Evolutionary conservation across 2,329 filamentous ascomycete species (phyloP).

Genomic region (Calonectria honghensis): DNA sequence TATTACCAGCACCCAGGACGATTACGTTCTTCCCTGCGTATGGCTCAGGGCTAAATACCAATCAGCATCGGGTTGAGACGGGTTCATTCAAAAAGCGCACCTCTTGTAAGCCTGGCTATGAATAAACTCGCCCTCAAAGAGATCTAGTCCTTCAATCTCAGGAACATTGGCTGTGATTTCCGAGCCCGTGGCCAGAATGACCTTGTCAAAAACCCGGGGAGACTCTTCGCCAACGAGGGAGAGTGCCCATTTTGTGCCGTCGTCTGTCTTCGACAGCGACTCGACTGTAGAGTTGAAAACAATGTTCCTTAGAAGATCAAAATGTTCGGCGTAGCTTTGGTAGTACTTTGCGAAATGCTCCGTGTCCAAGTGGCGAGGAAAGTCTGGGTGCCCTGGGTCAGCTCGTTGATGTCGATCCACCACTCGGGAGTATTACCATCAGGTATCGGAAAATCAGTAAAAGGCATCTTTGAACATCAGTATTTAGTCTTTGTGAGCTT

Average conservation of each 20-base stretch:
- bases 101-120: constrained; percentile 53
- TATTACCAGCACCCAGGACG: constrained; percentile 55
- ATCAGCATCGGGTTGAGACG: background rate
- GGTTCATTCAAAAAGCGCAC: constrained; percentile 14
- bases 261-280: constrained; percentile 40
- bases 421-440: constrained; percentile 39
- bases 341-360: constrained; percentile 48
- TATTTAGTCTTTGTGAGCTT: background rate
- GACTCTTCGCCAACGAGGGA: constrained; percentile 35
- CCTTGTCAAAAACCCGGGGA: constrained; percentile 50
- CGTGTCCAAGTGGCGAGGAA: constrained; percentile 42
- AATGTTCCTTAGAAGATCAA: constrained; percentile 45
- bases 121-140: constrained; percentile 47
- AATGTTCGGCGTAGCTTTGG: constrained; percentile 48
- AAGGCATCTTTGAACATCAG: constrained; percentile 41
- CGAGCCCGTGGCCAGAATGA: constrained; percentile 50
- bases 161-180: constrained; percentile 45
- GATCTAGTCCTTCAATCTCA: constrained; percentile 44
- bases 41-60: constrained; percentile 38
- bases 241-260: constrained; percentile 47
- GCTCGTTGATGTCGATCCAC: background rate
- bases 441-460: constrained; percentile 52
- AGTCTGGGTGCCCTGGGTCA: constrained; percentile 39
- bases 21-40: constrained; percentile 50
- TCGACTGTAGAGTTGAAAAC: constrained; percentile 42